Evolutionary conservation across 2,329 filamentous ascomycete genomes (phyloP).

Genomic region (Xylaria sp.): DNA sequence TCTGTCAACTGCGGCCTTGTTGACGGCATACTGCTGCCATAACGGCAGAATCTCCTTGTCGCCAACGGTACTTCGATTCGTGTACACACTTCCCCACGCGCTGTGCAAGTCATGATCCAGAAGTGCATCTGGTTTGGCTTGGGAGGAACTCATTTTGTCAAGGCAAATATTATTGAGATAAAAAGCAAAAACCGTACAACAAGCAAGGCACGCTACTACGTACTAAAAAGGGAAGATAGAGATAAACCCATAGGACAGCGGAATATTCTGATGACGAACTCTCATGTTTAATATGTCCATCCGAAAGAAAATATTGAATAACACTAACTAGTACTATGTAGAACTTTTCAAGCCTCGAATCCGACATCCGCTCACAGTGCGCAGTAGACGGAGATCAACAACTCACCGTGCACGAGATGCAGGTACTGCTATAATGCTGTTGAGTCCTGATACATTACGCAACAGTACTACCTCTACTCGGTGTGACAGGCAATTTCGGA

Average conservation of each 20-base stretch:
- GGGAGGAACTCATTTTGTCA: conserved; percentile 10
- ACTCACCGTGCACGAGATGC: neutral
- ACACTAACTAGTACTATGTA: neutral
- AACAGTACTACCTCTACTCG: neutral
- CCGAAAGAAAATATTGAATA: neutral
- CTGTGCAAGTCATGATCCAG: conserved; percentile 43
- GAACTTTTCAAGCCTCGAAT: neutral
- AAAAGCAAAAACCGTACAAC: neutral
- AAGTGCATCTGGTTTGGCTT: neutral
- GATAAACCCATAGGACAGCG: neutral
- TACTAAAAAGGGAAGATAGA: neutral
- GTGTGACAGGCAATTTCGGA: conserved; percentile 2
- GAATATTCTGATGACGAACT: neutral
- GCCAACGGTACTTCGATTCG: conserved; percentile 38
- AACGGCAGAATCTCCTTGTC: conserved; percentile 36
- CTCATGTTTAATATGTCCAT: conserved; percentile 10
- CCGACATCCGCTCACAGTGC: conserved; percentile 3
- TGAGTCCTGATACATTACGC: conserved; percentile 8
- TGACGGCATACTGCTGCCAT: conserved; percentile 41
- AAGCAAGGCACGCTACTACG: neutral
- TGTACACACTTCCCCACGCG: conserved; percentile 40
- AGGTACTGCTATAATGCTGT: neutral
- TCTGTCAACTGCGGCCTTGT: conserved; percentile 38
- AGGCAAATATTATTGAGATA: neutral
- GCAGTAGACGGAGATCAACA: neutral